phyloP scores from a whole-genome alignment of 192 early-diverging fungal genomes.

The Gamsiella multidivaricata region DNA sequence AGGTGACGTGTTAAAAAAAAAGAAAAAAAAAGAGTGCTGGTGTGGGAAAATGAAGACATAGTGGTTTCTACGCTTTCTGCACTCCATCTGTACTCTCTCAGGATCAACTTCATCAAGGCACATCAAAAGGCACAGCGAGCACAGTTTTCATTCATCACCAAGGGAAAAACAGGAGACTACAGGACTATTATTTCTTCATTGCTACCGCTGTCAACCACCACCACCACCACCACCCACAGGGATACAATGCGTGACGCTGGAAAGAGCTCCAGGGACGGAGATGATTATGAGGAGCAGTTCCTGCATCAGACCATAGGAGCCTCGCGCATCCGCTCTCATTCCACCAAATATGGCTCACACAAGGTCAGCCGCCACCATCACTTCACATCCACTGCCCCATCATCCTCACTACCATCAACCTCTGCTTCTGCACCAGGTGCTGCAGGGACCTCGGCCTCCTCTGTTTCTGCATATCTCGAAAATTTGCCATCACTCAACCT shows the following conservation, averaged over 20 bases:
- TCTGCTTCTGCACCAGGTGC: slow-evolving; percentile 12
- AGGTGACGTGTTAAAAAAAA: too few species aligned
- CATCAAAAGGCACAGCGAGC: too few species aligned
- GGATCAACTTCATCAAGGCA: too few species aligned
- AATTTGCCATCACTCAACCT: slow-evolving; percentile 30
- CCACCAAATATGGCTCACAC: slow-evolving; percentile 27
- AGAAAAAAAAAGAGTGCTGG: too few species aligned
- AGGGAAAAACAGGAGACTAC: too few species aligned
- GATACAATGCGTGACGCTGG: slow-evolving; percentile 10
- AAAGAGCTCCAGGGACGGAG: slow-evolving; percentile 5
- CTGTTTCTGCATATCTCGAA: slow-evolving; percentile 46
- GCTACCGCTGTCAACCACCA: too few species aligned
- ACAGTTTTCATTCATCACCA: too few species aligned
- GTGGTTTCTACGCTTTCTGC: too few species aligned
- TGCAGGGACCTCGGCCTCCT: slow-evolving; percentile 18
- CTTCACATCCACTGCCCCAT: neutral
- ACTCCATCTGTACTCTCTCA: too few species aligned
- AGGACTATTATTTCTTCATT: too few species aligned
- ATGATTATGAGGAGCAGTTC: slow-evolving; percentile 27
- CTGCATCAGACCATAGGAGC: slow-evolving; percentile 41
- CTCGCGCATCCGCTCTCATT: slow-evolving; percentile 33
- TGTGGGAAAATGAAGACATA: too few species aligned
- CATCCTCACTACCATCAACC: slow-evolving; percentile 6
- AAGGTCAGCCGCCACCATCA: slow-evolving; percentile 24
- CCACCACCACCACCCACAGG: too few species aligned